Evolutionary conservation across 805 yeast genomes (phyloP).

Genomic region (Blastobotrys robertii): DNA sequence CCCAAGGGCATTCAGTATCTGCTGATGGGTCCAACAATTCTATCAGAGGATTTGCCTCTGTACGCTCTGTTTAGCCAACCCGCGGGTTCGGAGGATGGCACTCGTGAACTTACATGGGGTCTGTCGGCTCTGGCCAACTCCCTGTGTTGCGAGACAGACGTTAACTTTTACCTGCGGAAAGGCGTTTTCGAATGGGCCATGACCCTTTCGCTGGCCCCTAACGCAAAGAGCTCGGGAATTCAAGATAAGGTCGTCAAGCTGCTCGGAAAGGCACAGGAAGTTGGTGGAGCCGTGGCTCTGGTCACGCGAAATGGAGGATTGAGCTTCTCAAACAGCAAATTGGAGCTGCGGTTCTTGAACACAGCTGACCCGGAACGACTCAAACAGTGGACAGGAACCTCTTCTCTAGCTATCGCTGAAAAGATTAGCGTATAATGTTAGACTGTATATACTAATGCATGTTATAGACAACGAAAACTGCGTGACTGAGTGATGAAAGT

Average conservation of each 20-base stretch:
- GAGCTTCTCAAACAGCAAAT: slow-evolving; percentile 8
- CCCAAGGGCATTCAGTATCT: slow-evolving; percentile 64
- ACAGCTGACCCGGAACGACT: too few species aligned
- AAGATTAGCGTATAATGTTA: too few species aligned
- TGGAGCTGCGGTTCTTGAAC: too few species aligned
- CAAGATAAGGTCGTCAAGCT: slow-evolving; percentile 2
- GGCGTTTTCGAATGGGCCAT: slow-evolving; percentile 62
- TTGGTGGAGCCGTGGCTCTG: slow-evolving; percentile 14
- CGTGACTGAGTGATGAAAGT: too few species aligned
- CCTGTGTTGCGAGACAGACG: slow-evolving; percentile 40
- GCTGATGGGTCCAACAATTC: slow-evolving; percentile 41
- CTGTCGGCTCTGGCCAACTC: slow-evolving; percentile 40
- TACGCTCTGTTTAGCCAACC: slow-evolving; percentile 22
- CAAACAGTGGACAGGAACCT: too few species aligned
- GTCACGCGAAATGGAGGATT: slow-evolving; percentile 14
- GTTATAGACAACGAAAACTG: too few species aligned
- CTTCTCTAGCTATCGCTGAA: too few species aligned
- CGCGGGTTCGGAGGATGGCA: slow-evolving; percentile 31
- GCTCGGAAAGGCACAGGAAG: slow-evolving; percentile 13
- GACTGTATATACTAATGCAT: too few species aligned
- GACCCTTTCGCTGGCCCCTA: slow-evolving; percentile 30
- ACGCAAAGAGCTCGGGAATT: background rate
- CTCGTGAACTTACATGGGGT: slow-evolving; percentile 59
- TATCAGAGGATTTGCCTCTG: slow-evolving; percentile 37
- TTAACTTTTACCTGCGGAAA: slow-evolving; percentile 40